Conservation (phyloP, 2,329 filamentous ascomycete species). For the Cercospora citrullina region DNA sequence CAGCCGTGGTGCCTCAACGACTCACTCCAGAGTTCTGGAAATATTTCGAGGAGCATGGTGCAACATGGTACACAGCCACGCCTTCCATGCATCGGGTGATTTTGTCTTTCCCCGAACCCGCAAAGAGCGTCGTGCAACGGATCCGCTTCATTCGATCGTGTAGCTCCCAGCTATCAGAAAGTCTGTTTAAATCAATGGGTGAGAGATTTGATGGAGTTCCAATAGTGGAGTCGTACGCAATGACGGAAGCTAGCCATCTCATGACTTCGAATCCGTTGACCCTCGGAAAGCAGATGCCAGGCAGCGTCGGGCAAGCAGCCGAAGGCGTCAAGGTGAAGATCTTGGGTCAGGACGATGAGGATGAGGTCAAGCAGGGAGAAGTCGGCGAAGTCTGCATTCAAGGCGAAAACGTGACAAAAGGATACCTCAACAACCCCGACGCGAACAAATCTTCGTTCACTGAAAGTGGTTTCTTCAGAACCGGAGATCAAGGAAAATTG, state of each 20-base stretch:
- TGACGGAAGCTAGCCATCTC: not conserved
- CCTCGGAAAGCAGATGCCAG: not conserved
- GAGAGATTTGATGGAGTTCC: not conserved
- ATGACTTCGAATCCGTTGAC: not conserved
- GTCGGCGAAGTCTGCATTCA: not conserved
- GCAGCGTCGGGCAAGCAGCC: not conserved
- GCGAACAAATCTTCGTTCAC: conserved; percentile 63
- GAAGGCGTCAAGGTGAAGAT: not conserved
- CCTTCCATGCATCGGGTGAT: not conserved
- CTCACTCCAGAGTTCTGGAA: not conserved
- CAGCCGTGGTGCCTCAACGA: not conserved
- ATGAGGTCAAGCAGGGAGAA: not conserved
- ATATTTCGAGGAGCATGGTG: not conserved
- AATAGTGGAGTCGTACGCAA: not conserved
- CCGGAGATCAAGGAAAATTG: conserved; percentile 78
- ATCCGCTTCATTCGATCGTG: not conserved
- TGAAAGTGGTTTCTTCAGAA: conserved; percentile 74
- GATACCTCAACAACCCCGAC: not conserved
- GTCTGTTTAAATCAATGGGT: not conserved
- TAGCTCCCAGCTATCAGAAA: not conserved
- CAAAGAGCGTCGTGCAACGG: not conserved
- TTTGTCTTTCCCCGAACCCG: not conserved
- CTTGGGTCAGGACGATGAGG: not conserved
- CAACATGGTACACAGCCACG: not conserved
- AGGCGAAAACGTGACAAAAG: not conserved